Evolutionary conservation across 2,329 filamentous ascomycete genomes (phyloP).

Genomic region (Alternaria novae-zelandiae): DNA sequence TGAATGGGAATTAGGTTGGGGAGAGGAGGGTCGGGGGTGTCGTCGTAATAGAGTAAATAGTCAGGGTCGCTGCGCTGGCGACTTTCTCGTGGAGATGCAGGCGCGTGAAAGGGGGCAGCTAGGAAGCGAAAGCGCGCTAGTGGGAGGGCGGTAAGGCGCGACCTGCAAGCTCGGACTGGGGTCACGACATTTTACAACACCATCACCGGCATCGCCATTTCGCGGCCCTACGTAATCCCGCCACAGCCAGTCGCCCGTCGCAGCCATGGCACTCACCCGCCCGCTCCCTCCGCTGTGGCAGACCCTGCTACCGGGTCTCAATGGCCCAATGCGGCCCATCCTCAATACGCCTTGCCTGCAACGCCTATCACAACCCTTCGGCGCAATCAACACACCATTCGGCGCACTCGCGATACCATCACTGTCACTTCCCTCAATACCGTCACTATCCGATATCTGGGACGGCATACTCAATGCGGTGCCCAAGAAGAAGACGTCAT

Average conservation of each 20-base stretch:
- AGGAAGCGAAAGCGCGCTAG: constrained; percentile 48
- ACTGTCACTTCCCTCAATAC: constrained; percentile 46
- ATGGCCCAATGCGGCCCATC: constrained; percentile 50
- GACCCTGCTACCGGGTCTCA: constrained; percentile 61
- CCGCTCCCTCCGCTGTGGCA: constrained; percentile 52
- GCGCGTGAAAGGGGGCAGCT: constrained; percentile 49
- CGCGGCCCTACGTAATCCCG: constrained; percentile 6
- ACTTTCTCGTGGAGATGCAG: constrained; percentile 48
- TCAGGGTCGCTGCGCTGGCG: constrained; percentile 42
- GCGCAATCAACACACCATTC: constrained; percentile 68
- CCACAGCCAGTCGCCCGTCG: constrained; percentile 1
- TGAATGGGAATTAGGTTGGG: constrained; percentile 10
- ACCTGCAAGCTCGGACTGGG: constrained; percentile 30
- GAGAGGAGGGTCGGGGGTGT: constrained; percentile 18
- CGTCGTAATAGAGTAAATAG: constrained; percentile 36
- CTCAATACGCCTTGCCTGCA: constrained; percentile 51
- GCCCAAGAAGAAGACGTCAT: constrained; percentile 98
- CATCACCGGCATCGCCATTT: constrained; percentile 21
- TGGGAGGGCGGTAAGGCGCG: constrained; percentile 31
- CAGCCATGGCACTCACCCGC: constrained; percentile 49
- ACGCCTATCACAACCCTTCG: constrained; percentile 56
- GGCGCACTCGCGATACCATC: constrained; percentile 58
- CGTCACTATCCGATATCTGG: constrained; percentile 80
- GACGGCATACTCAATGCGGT: constrained; percentile 90
- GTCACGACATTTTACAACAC: constrained; percentile 37